These are phyloP conservation scores for Schwanniomyces vanrijiae DNA, from an alignment of 805 yeast species.

Conservation along the genomic window DNA sequence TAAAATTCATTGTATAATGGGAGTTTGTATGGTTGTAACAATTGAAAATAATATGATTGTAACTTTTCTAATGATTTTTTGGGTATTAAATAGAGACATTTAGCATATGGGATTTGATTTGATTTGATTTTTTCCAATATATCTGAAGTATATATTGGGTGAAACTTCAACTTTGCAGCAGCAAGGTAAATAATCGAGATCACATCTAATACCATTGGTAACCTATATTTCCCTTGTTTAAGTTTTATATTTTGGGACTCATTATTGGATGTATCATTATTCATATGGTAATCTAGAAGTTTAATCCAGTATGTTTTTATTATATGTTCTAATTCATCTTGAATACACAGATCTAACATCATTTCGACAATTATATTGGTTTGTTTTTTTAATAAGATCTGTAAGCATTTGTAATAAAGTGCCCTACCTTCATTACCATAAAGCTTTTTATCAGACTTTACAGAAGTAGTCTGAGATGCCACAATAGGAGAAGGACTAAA, in stretches of 20 bases:
- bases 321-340: slow-evolving; percentile 17
- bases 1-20: slow-evolving; percentile 42
- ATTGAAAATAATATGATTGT: slow-evolving; percentile 35
- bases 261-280: background rate
- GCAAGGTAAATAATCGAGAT: slow-evolving; percentile 51
- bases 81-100: slow-evolving; percentile 42
- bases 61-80: slow-evolving; percentile 30
- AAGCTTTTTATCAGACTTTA: slow-evolving; percentile 15
- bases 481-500: slow-evolving; percentile 14
- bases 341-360: slow-evolving; percentile 12
- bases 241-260: slow-evolving; percentile 2
- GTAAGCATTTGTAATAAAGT: slow-evolving; percentile 48
- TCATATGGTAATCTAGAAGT: slow-evolving; percentile 13
- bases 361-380: slow-evolving; percentile 16
- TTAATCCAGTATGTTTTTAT: slow-evolving; percentile 35
- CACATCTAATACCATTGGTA: slow-evolving; percentile 28
- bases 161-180: slow-evolving; percentile 41
- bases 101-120: slow-evolving; percentile 51
- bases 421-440: slow-evolving; percentile 51
- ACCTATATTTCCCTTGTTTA: slow-evolving; percentile 7
- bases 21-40: slow-evolving; percentile 38
- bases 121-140: slow-evolving; percentile 40
- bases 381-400: slow-evolving; percentile 51
- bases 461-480: slow-evolving; percentile 19
- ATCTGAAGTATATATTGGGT: slow-evolving; percentile 53